Percentiles rank a stretch among this genome's conserved stretches.
Evolutionary conservation across 2,329 filamentous ascomycete genomes (phyloP).

Genomic region (Aspergillus neoniger): DNA sequence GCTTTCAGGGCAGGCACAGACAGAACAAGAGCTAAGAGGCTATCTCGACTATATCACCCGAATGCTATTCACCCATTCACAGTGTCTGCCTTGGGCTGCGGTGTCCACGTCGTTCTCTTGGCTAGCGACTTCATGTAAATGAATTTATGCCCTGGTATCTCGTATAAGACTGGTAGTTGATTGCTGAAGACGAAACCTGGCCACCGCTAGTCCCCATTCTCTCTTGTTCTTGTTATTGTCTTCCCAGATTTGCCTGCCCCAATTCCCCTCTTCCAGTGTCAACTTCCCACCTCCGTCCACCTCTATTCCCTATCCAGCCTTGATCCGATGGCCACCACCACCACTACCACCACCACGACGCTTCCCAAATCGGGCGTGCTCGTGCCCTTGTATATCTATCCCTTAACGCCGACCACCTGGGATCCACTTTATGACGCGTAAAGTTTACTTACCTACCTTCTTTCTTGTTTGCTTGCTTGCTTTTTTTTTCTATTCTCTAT

Average conservation of each 20-base stretch:
- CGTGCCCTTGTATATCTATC: conserved; percentile 23
- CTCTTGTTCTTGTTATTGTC: background rate
- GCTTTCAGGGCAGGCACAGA: no score
- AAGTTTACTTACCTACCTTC: conserved; percentile 2
- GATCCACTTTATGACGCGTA: conserved; percentile 22
- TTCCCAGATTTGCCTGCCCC: background rate
- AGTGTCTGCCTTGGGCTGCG: no score
- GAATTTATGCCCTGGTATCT: background rate
- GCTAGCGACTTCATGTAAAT: background rate
- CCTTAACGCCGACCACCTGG: conserved; percentile 17
- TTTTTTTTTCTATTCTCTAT: no score
- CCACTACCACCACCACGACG: background rate
- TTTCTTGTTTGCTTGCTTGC: background rate
- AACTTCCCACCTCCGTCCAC: background rate
- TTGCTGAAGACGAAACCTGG: background rate
- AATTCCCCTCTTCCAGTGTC: no score
- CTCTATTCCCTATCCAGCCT: background rate
- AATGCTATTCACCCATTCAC: no score
- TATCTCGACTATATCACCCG: no score
- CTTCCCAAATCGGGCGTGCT: conserved; percentile 16
- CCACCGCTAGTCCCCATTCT: background rate
- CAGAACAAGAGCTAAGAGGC: no score
- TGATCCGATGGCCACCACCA: background rate
- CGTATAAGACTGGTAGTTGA: background rate
- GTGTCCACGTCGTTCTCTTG: background rate